Evolutionary conservation across 2,329 filamentous ascomycete species (phyloP).

Genomic region (Fusarium mexicanum): DNA sequence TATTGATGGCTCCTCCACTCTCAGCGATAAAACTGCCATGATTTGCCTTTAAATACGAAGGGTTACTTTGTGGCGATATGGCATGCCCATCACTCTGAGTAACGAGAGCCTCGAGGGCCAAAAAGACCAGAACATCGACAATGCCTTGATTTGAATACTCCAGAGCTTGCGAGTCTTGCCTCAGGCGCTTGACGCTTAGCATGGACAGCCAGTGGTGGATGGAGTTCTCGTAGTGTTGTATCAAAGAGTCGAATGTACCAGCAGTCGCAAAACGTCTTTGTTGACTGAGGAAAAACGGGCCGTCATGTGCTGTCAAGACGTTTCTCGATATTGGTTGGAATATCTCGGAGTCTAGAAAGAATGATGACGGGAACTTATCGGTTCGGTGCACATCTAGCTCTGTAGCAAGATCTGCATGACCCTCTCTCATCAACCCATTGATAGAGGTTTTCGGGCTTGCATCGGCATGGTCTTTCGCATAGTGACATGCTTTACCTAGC

Average conservation of each 20-base stretch:
- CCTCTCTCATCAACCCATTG: rapidly evolving
- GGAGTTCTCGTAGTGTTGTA: background rate
- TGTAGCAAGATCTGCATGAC: background rate
- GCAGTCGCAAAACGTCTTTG: background rate
- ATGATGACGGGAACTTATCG: background rate
- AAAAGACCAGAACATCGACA: background rate
- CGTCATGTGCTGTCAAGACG: rapidly evolving
- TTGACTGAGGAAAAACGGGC: rapidly evolving
- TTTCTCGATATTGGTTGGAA: background rate
- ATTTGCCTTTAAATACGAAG: background rate
- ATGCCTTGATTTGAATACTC: rapidly evolving
- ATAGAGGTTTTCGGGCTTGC: too few relatives aligned
- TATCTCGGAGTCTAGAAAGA: background rate
- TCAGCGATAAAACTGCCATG: background rate
- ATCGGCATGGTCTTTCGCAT: too few relatives aligned
- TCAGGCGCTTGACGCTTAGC: background rate
- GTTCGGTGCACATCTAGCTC: background rate
- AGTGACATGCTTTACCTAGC: background rate
- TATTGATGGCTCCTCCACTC: background rate
- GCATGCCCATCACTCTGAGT: background rate
- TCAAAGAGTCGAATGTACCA: background rate
- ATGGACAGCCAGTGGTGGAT: background rate
- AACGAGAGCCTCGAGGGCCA: background rate
- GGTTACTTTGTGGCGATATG: background rate
- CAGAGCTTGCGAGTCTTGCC: rapidly evolving